Evolutionary conservation across 352 stramenopile species (phyloP), one percentile per base, ranked within the genome.

Genomic region (Proteromonas lacertae): DNA sequence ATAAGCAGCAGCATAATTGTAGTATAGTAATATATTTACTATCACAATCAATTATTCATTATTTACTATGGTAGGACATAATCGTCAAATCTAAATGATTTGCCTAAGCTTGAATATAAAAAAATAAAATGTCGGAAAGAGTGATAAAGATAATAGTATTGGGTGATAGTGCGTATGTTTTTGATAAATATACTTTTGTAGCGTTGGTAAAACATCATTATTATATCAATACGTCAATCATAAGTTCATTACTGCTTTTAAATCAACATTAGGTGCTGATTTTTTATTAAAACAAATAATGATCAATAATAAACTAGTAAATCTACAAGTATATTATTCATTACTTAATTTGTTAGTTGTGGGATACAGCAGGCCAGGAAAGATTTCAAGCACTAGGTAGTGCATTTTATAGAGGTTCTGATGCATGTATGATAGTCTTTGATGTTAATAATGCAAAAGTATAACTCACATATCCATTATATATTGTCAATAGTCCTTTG

Each of bases 151-250:
- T n/a, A n/a, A n/a, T n/a, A n/a, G n/a, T n/a, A n/a, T n/a, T n/a
- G n/a, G n/a, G n/a, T n/a, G n/a, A n/a, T n/a, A n/a, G n/a, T n/a
- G n/a, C n/a, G n/a, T n/a, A n/a, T n/a, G n/a, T n/a, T n/a, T n/a
- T n/a, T n/a, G n/a, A n/a, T n/a, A n/a, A 13, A 12, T 21, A 22
- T 14, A 25, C 9, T 24, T n/a, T n/a, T 12, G 13, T 46, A 91
- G 80, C 29, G 83, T 96, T 21, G 82, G 86, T 37, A 96, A 98
- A 62, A 96, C 83, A 30, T 93, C 75, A 32, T 58, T 98, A 24
- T 94, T 98, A 82, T 92, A 94, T 57, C 78, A 93, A 52, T 96
- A 92, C 56, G 78, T 93, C 41, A 91, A 90, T 42, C 71, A 93
- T 45, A 88, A 83, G 53, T 98, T 95, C 56, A 83, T 67, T 23